phyloP scores from a whole-genome alignment of 768 basidiomycete genomes.

The Mycena chlorophos region DNA sequence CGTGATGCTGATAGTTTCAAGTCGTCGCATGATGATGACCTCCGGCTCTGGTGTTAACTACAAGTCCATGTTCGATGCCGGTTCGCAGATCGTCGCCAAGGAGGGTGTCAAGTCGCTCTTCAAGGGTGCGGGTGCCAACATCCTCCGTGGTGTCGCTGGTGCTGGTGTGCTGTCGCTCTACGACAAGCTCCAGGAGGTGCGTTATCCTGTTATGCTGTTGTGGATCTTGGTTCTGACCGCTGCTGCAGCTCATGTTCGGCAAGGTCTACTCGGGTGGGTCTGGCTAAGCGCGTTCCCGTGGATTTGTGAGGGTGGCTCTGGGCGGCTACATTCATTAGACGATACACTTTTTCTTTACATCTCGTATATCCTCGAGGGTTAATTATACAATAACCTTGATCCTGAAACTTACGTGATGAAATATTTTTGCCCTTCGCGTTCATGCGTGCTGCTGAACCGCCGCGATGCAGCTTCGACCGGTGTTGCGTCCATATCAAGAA shows the following conservation, averaged over 20 bases:
- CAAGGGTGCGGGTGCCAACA: constrained; percentile 60
- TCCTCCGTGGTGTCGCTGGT: constrained; percentile 99
- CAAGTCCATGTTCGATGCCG: constrained; percentile 99
- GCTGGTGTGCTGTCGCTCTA: constrained; percentile 99
- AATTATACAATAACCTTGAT: not conserved
- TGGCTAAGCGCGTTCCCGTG: constrained; percentile 43
- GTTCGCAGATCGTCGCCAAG: constrained; percentile 87
- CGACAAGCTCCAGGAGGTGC: constrained; percentile 93
- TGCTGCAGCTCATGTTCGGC: constrained; percentile 68
- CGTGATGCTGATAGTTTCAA: constrained; percentile 38
- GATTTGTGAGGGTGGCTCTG: not conserved
- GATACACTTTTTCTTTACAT: constrained; percentile 5
- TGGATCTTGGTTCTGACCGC: not conserved
- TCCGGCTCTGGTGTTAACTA: constrained; percentile 94
- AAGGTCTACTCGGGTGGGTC: constrained; percentile 97
- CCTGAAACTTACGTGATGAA: constrained; percentile 11
- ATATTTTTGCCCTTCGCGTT: constrained; percentile 3
- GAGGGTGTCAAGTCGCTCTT: constrained; percentile 95
- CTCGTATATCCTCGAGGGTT: constrained; percentile 21
- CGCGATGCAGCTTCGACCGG: not conserved
- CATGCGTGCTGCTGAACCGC: too few relatives aligned
- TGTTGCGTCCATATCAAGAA: constrained; percentile 86
- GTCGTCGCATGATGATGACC: constrained; percentile 99
- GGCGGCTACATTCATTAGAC: not conserved
- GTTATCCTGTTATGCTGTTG: not conserved